Percentiles rank a stretch among this genome's conserved stretches.
Conservation (phyloP, 1,284 basidiomycete genomes). For the Moesziomyces antarcticus region DNA sequence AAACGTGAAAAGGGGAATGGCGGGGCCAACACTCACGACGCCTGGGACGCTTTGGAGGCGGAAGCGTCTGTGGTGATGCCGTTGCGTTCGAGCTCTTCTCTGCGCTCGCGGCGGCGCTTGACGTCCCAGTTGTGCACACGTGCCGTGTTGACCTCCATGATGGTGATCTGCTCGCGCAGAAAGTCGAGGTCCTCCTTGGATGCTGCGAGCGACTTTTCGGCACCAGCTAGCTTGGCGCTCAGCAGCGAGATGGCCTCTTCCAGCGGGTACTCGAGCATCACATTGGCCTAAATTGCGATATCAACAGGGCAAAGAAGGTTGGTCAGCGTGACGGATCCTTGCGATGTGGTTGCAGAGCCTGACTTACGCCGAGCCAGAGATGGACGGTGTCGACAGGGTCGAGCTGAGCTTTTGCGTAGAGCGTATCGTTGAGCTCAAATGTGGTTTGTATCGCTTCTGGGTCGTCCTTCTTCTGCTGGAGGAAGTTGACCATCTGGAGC, state of each 20-base stretch:
- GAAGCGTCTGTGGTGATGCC: slow-evolving; percentile 20
- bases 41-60: slow-evolving; percentile 20
- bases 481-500: slow-evolving; percentile 84
- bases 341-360: background rate
- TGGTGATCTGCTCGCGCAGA: slow-evolving; percentile 91
- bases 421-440: slow-evolving; percentile 95
- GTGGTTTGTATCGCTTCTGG: slow-evolving; percentile 79
- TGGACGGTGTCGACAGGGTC: slow-evolving; percentile 88
- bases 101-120: slow-evolving; percentile 77
- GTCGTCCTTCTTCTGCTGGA: slow-evolving; percentile 71
- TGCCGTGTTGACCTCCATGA: slow-evolving; percentile 98
- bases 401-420: slow-evolving; percentile 89
- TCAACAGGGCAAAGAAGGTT: background rate
- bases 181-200: slow-evolving; percentile 91
- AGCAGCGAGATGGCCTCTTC: slow-evolving; percentile 82
- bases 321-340: background rate
- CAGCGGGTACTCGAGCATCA: slow-evolving; percentile 94
- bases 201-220: slow-evolving; percentile 77
- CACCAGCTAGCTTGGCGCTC: slow-evolving; percentile 79
- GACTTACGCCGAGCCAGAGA: slow-evolving; percentile 89
- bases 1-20: background rate
- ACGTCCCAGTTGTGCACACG: slow-evolving; percentile 97
- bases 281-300: slow-evolving; percentile 70
- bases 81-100: slow-evolving; percentile 40
- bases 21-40: slow-evolving; percentile 38